Conservation (phyloP, 2,329 filamentous ascomycete genomes). For the Chalaropsis thielavioides region DNA sequence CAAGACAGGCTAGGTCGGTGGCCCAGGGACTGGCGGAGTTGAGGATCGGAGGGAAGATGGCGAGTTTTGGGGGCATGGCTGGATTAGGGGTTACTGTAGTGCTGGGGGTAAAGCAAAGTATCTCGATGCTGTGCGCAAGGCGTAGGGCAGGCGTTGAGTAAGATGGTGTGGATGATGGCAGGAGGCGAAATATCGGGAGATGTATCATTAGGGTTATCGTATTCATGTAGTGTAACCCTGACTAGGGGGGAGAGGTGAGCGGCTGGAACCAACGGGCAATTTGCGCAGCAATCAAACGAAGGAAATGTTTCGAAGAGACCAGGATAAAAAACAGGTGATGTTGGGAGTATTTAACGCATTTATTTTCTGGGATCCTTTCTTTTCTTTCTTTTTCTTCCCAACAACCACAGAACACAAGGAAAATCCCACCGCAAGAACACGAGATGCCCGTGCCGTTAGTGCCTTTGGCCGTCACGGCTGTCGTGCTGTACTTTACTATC, state of each 20-base stretch:
- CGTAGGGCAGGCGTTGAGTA: not conserved
- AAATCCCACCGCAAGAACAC: not conserved
- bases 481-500: conserved; percentile 26
- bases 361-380: not conserved
- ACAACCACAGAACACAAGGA: not conserved
- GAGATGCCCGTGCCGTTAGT: not conserved
- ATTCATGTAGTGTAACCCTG: not conserved
- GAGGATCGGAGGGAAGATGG: conserved; percentile 50
- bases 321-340: not conserved
- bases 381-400: not conserved
- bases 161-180: not conserved
- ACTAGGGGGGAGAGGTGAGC: not conserved
- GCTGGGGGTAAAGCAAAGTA: too few relatives aligned
- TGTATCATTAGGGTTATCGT: not conserved
- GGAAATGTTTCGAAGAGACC: not conserved
- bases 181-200: not conserved
- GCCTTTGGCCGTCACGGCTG: conserved; percentile 24
- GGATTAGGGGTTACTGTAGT: too few relatives aligned
- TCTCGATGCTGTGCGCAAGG: too few relatives aligned
- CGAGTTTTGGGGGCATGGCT: conserved; percentile 24
- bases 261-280: not conserved
- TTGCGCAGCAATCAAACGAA: not conserved
- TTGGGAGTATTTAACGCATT: not conserved
- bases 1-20: conserved; percentile 47
- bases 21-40: conserved; percentile 70